Percentiles rank a stretch among this genome's conserved stretches.
phyloP scores from a whole-genome alignment of 2,329 filamentous ascomycete species.

The Decorospora gaudefroyi region DNA sequence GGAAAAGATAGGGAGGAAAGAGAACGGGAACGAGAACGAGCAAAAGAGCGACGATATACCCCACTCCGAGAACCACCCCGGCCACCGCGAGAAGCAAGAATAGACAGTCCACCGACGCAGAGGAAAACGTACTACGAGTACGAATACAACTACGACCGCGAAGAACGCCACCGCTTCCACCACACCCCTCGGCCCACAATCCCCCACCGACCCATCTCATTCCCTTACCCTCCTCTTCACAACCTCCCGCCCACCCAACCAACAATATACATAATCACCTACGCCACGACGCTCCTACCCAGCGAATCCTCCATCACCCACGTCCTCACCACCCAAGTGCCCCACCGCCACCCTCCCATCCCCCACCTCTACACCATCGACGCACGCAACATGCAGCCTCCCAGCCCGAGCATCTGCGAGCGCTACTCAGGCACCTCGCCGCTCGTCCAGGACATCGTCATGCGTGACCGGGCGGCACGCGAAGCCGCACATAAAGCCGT shows the following conservation, averaged over 20 bases:
- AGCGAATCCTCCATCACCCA: neutral
- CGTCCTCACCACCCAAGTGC: constrained; percentile 23
- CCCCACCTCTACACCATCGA: constrained; percentile 35
- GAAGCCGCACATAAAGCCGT: constrained; percentile 19
- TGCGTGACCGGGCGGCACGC: constrained; percentile 23
- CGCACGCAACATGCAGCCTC: constrained; percentile 19
- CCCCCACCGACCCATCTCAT: neutral
- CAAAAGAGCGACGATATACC: neutral
- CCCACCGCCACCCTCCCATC: constrained; percentile 13
- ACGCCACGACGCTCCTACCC: constrained; percentile 15
- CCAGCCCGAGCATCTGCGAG: constrained; percentile 18
- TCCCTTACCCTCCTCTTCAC: no score
- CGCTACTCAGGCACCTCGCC: constrained; percentile 31
- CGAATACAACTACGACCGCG: neutral
- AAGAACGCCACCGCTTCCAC: neutral
- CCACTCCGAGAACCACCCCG: no score
- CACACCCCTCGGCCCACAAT: no score
- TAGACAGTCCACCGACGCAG: no score
- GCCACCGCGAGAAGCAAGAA: no score
- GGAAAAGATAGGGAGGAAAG: neutral
- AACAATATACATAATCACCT: constrained; percentile 35
- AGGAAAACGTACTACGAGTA: constrained; percentile 1
- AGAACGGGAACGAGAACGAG: neutral
- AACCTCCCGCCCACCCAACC: constrained; percentile 9
- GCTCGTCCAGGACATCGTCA: constrained; percentile 28